Evolutionary conservation across 2,329 filamentous ascomycete genomes (phyloP).

Genomic region (Alternaria burnsii): DNA sequence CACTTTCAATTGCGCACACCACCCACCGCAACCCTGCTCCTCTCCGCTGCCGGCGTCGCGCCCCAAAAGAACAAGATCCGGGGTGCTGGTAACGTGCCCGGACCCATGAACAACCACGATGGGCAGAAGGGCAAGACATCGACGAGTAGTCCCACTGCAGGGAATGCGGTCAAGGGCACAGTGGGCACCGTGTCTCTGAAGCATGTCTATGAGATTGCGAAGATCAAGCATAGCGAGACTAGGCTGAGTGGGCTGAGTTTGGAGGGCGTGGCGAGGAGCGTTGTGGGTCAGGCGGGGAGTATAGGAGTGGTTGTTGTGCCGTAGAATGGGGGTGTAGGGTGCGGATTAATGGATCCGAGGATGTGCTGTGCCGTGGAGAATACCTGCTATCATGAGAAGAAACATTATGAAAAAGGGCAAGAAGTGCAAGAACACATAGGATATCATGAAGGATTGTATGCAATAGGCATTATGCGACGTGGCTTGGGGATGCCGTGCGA

Average conservation of each 20-base stretch:
- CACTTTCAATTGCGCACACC: slow-evolving; percentile 92
- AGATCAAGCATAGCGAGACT: slow-evolving; percentile 76
- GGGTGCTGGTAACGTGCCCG: slow-evolving; percentile 69
- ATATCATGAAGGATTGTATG: no score
- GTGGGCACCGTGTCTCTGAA: slow-evolving; percentile 91
- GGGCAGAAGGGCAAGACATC: slow-evolving; percentile 49
- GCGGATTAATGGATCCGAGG: no score
- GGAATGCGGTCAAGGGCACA: slow-evolving; percentile 75
- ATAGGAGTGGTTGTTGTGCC: slow-evolving; percentile 61
- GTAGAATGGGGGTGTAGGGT: slow-evolving; percentile 25
- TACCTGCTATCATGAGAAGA: neutral
- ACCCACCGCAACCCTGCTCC: slow-evolving; percentile 88
- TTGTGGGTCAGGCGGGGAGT: slow-evolving; percentile 63
- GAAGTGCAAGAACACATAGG: neutral
- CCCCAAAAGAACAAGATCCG: slow-evolving; percentile 77
- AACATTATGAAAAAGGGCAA: neutral
- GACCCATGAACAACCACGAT: slow-evolving; percentile 54
- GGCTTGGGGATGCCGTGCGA: neutral
- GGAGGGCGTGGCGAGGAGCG: slow-evolving; percentile 81
- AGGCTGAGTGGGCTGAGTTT: slow-evolving; percentile 74
- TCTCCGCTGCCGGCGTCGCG: slow-evolving; percentile 81
- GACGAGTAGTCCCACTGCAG: slow-evolving; percentile 42
- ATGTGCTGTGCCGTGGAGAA: neutral
- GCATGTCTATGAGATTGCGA: slow-evolving; percentile 97
- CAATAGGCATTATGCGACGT: neutral